Base-by-base conservation (phyloP, 2,329 filamentous ascomycete species). In the Gnomoniopsis sp. region DNA sequence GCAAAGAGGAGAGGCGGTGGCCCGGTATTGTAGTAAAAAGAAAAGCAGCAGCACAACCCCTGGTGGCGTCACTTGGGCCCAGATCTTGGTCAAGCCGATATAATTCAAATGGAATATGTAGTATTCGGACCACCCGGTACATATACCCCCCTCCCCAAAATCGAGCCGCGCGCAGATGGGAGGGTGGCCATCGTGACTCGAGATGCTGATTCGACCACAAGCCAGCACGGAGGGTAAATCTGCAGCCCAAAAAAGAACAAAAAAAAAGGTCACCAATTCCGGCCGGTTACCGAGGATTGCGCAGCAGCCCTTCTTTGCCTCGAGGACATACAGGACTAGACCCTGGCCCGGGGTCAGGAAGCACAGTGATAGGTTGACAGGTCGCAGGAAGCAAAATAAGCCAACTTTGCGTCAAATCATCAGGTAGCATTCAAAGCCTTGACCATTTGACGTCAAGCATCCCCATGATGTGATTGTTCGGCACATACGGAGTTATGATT, bases 51-150 rank as follows among this genome's bases (percentile, higher is more conserved):
- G 38, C 17, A 46, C 15, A 19, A 7, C 53, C 43, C 22, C 53
- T 55, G 53, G 44, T 30, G 46, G 53, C 53, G 34, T 55, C 53
- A 55, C 44, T 49, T 55, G 53, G 41, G 48, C 53, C 14, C 12
- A 43, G 33, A 30, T 49, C 17, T 19, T 26, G 36, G 15, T 41
- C 15, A 6, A 4, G 44, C 19, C 26, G 12, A 17, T 48, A 30
- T 17, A 47, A 26, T 26, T 15, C 46, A 30, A 23, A 43, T 30
- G 30, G 21, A 8, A 19, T 46, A 46, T 19, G 21, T 46, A 46
- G n/a, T 22, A 19, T 46, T 8, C n/a, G 10, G 19, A 4, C 43
- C 43, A 46, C 33, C 38, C 12, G 12, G 12, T 6, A 19, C 10
- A 41, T 14, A 15, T 26, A 26, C 21, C 17, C 21, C 22, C n/a